Base-by-base conservation (phyloP, 2,329 filamentous ascomycete genomes). In the Hypoxylon sp. region DNA sequence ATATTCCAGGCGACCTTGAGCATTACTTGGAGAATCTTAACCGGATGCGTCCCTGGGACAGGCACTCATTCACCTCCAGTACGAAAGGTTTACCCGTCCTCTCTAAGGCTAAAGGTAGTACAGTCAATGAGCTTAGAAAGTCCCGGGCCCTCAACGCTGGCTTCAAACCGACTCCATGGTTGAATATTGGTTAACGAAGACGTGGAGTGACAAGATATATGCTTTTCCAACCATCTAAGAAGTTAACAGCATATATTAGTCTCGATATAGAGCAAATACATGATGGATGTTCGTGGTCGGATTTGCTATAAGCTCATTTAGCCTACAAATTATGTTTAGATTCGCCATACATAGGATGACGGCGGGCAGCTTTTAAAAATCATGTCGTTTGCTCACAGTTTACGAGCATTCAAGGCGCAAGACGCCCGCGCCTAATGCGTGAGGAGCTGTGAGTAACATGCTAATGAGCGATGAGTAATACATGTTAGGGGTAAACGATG, bases 21-120 rank as follows among this genome's bases (percentile, higher is more conserved):
- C 78, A 89, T 88, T 60, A 90, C 79, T 26, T 86, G 86, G 18
- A 86, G 80, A 6, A 87, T 76, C 64, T 84, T 85, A 4, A 82
- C 80, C 0, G 85, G 85, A 70, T 85, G 83, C 1, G 78, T 77
- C n/a, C n/a, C n/a, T n/a, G n/a, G n/a, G n/a, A n/a, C n/a, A n/a
- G n/a, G n/a, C n/a, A n/a, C n/a, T n/a, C n/a, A n/a, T n/a, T n/a
- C n/a, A n/a, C n/a, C n/a, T n/a, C n/a, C n/a, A n/a, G n/a, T n/a
- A n/a, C n/a, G n/a, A n/a, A n/a, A 0, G 74, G 71, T 76, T 36
- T 60, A 72, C 56, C 74, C 68, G 63, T 78, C 76, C 46, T 79
- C 75, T 11, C 70, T 74, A 49, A 77, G 76, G 45, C 74, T 73
- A 51, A 77, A 79, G 2, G 68, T 78, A 3, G 77, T 79, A 56